Conservation (phyloP, 306 rosid species). For the Ormosia semicastrata region DNA sequence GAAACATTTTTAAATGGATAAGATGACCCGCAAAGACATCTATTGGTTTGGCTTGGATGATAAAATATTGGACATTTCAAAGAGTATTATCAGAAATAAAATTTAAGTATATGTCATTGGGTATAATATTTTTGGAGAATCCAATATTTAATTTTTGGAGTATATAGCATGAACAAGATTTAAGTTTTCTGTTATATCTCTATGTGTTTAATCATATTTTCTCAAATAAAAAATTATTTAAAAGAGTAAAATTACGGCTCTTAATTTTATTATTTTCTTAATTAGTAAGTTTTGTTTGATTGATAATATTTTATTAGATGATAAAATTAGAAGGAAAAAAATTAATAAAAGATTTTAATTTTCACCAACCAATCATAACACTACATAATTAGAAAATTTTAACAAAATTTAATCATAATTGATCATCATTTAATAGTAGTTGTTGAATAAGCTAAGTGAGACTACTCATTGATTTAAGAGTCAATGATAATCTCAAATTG, state of each 20-base stretch:
- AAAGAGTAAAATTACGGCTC: neutral
- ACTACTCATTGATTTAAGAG: neutral
- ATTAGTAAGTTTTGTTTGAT: neutral
- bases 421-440: too few species aligned
- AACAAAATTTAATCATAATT: too few species aligned
- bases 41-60: neutral
- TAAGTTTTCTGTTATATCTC: neutral
- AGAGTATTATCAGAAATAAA: neutral
- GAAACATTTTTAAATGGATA: conserved; percentile 43
- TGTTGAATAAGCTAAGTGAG: too few species aligned
- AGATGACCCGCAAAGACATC: conserved; percentile 16
- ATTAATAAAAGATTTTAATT: too few species aligned
- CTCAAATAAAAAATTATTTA: neutral
- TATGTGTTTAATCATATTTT: neutral
- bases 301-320: too few species aligned
- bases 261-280: neutral
- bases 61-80: neutral
- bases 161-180: neutral
- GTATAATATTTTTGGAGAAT: neutral
- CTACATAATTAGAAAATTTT: too few species aligned
- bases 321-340: too few species aligned
- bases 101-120: neutral
- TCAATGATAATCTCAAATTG: neutral
- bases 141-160: neutral
- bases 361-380: too few species aligned